Conservation (phyloP, 2,329 filamentous ascomycete species). For the Colletotrichum melonis region DNA sequence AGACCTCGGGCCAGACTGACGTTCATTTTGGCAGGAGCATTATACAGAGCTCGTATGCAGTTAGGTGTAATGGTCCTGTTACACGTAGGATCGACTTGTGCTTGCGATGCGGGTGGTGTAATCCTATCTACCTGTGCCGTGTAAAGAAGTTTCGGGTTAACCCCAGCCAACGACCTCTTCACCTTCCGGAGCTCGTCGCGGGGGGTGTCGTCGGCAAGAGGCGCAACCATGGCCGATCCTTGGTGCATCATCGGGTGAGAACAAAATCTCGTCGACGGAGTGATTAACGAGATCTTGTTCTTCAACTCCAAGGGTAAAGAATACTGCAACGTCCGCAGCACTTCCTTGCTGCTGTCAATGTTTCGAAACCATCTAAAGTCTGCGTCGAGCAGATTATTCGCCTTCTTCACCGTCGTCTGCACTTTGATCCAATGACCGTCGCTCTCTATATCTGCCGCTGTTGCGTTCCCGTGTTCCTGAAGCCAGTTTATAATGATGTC, state of each 20-base stretch:
- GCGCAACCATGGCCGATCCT: slow-evolving; percentile 16
- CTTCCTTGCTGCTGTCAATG: slow-evolving; percentile 49
- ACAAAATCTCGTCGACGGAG: slow-evolving; percentile 54
- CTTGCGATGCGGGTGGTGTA: neutral
- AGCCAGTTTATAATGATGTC: slow-evolving; percentile 59
- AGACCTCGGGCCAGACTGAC: slow-evolving; percentile 42
- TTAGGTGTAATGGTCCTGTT: slow-evolving; percentile 53
- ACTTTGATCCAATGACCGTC: slow-evolving; percentile 55
- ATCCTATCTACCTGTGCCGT: neutral
- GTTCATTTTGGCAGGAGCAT: slow-evolving; percentile 50
- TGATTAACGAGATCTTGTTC: slow-evolving; percentile 55
- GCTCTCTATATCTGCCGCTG: slow-evolving; percentile 47
- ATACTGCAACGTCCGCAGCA: slow-evolving; percentile 49
- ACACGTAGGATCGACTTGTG: slow-evolving; percentile 42
- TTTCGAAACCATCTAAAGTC: slow-evolving; percentile 42
- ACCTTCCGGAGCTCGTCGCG: slow-evolving; percentile 12
- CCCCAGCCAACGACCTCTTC: neutral
- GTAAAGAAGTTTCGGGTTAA: neutral
- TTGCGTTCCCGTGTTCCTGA: slow-evolving; percentile 47
- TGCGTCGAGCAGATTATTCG: slow-evolving; percentile 59
- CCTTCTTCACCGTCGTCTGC: slow-evolving; percentile 50
- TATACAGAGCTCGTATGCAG: slow-evolving; percentile 58
- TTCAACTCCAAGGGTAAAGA: slow-evolving; percentile 17
- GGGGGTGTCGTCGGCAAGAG: rapidly evolving
- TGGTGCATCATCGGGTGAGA: slow-evolving; percentile 42